These are phyloP conservation scores for Prunella vulgaris DNA, from an alignment of 257 asterid genomes.

Conservation along the genomic window DNA sequence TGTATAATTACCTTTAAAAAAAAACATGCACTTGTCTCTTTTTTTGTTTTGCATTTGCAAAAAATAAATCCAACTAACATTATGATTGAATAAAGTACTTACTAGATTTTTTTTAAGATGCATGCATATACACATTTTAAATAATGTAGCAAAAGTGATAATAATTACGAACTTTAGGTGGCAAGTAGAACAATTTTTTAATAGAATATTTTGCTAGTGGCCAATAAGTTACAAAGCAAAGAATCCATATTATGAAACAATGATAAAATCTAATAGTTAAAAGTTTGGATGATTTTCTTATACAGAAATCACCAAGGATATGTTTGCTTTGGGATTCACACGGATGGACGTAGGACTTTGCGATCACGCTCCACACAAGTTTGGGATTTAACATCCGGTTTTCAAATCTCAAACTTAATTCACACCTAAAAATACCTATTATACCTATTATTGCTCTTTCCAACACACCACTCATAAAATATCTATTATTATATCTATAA, in stretches of 20 bases:
- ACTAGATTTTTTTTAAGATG: not conserved
- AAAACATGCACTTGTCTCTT: not conserved
- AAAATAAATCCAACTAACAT: not conserved
- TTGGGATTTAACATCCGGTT: too few species aligned
- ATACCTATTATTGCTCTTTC: too few species aligned
- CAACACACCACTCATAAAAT: too few species aligned
- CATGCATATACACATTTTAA: not conserved
- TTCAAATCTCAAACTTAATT: too few species aligned
- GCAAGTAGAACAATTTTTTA: not conserved
- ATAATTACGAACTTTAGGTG: not conserved
- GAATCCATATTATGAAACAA: not conserved
- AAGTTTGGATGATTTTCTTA: constrained; percentile 4
- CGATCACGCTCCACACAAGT: too few species aligned
- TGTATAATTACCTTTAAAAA: too few species aligned
- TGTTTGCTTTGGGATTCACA: too few species aligned
- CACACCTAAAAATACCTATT: too few species aligned
- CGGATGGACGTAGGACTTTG: too few species aligned
- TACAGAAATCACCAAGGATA: not conserved
- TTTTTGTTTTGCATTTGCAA: not conserved
- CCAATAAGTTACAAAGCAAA: not conserved
- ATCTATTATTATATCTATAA: too few species aligned
- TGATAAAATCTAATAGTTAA: not conserved
- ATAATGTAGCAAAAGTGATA: not conserved
- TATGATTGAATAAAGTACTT: not conserved
- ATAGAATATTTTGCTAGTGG: not conserved